Conservation (phyloP, 208 protist species). For the Leishmania tropica region DNA sequence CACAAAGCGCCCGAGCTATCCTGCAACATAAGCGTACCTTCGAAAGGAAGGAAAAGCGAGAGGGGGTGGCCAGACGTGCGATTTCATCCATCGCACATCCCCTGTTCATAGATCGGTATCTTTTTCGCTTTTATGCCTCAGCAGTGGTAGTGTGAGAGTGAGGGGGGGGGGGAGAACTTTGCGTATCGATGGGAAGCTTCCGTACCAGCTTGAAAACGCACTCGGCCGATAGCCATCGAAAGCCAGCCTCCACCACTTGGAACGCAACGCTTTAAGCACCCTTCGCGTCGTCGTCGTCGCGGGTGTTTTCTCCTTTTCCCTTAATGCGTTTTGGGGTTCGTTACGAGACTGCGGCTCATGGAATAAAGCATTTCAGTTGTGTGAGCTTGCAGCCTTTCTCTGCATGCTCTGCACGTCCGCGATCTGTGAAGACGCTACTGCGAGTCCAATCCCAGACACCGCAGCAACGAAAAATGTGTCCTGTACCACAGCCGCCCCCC, state of each 20-base stretch:
- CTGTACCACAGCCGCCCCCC: slow-evolving; percentile 64
- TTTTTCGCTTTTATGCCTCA: neutral
- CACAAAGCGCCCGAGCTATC: neutral
- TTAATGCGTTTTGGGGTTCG: neutral
- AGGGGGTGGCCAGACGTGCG: neutral
- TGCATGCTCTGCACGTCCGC: neutral
- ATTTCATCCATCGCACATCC: no score
- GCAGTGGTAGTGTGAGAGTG: neutral
- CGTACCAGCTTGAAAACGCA: neutral
- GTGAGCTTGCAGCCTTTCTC: neutral
- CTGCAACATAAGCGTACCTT: neutral
- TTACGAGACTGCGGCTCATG: neutral
- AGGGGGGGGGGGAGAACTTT: neutral
- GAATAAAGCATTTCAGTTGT: neutral
- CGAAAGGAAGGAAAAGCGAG: neutral
- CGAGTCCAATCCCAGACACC: slow-evolving; percentile 33
- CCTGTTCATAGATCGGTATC: neutral
- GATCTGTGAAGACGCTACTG: slow-evolving; percentile 23
- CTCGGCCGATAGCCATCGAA: neutral
- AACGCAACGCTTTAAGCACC: neutral
- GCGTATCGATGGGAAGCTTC: neutral
- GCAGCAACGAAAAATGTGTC: slow-evolving; percentile 63
- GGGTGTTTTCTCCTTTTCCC: neutral
- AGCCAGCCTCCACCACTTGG: neutral
- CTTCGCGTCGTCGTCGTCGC: neutral